Evolutionary conservation across 345 rosid genomes (phyloP), one percentile per base, ranked within the genome.

Genomic region (Euphorbia tirucalli): DNA sequence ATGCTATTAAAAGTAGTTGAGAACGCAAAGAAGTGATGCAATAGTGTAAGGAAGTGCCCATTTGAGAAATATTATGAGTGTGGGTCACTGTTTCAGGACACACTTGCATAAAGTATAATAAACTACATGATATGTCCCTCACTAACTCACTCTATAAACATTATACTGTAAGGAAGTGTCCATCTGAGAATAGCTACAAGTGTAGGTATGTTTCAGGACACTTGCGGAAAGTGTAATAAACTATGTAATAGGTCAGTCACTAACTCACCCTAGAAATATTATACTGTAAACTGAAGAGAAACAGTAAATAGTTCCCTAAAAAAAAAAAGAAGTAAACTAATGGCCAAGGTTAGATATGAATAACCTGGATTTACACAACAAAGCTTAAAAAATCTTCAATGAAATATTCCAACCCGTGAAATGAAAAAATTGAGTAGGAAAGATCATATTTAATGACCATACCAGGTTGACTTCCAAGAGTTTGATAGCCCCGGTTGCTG

Each of bases 401-500:
- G 62, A 43, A 39, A 14, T 15, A 44, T 25, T 24, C 54, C 62
- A 31, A 31, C 39, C 48, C 24, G 54, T 8, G n/a, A 0, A 18
- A 59, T 6, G 21, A 2, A 64, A 58, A 32, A 48, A 48, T n/a
- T 48, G 3, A 48, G 2, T 8, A 2, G 54, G 69, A 75, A 66
- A 25, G 28, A 18, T 2, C 6, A 35, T 48, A 25, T 48, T 46
- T 30, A 61, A 58, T 46, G 30, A 43, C 39, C 71, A 79, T 87
- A 93, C 98, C 98, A 58, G 74, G 71, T 15, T 93, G 88, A 68
- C 46, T 77, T 65, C 77, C 85, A 75, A 88, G 81, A 78, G 91
- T 85, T 79, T 91, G 97, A 85, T 93, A 93, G 77, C 93, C 90
- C 70, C 71, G 77, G 60, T 87, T 60, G 58, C 71, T 81, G 68